Base-by-base conservation (phyloP, 306 rosid species). In the Dryas drummondii region DNA sequence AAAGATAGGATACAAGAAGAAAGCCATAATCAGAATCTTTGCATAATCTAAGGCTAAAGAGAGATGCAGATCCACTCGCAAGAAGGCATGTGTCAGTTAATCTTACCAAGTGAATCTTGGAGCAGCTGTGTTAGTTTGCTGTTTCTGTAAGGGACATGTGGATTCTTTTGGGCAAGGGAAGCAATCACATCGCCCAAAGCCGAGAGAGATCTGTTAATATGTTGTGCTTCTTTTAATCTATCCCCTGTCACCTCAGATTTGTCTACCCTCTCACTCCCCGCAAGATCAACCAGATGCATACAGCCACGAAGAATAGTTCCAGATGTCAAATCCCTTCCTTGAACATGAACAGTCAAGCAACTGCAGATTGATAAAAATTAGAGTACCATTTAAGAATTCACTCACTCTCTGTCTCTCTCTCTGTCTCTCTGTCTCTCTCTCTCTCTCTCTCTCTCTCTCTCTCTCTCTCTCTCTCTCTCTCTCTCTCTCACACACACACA, bases 191-290 rank as follows among this genome's bases (percentile, higher is more conserved):
- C 98, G 41, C 98, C 98, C 82, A 94, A 76, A 79, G 98, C 98
- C 22, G 98, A 94, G 68, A 94, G 94, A 74, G 98, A 94, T 77
- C 77, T 94, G 82, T 94, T 94, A 78, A 94, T 94, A 75, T 94
- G 97, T 3, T 91, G 98, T 69, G 98, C 98, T 79, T 94, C 98
- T 84, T 94, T 94, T 55, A 94, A 77, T 76, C 98, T 86, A 76
- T 94, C 98, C 57, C 98, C 98, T 0, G 97, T 94, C 51, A 90
- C 98, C 86, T 94, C 98, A 49, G 98, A 94, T 82, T 94, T 94
- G 80, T 94, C 92, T 15, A 91, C 98, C 77, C 98, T 91, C 79
- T 94, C 98, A 83, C 97, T 94, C 74, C 98, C 98, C 4, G 98
- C 98, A 71, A 94, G 81, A 81, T 94, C 98, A 76, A 94, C 98